A percentile compares a stretch with the other conserved stretches of the same genome.
These are phyloP conservation scores for Pleomassaria siparia DNA, from an alignment of 2,329 filamentous ascomycete species.

Conservation along the genomic window DNA sequence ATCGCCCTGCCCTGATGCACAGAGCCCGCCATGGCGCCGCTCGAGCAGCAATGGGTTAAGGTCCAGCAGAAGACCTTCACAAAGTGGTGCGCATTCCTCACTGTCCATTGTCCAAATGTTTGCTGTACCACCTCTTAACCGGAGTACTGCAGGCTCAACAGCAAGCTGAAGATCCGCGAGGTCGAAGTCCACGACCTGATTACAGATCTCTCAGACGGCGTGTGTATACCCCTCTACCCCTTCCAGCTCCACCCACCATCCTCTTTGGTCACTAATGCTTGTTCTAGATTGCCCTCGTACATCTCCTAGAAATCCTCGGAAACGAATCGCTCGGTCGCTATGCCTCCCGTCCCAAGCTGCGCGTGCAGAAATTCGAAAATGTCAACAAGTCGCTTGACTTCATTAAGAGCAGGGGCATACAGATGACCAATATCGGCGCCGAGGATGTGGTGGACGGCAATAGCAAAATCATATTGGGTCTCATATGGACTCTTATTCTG, in stretches of 20 bases:
- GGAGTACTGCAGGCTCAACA: constrained; percentile 74
- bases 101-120: constrained; percentile 9
- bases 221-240: constrained; percentile 53
- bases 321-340: constrained; percentile 94
- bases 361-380: constrained; percentile 97
- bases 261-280: not conserved
- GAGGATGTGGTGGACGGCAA: constrained; percentile 99
- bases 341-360: constrained; percentile 91
- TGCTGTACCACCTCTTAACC: constrained; percentile 24
- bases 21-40: constrained; percentile 44
- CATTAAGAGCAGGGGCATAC: constrained; percentile 85
- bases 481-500: constrained; percentile 98
- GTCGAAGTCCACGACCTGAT: constrained; percentile 86
- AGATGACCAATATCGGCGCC: constrained; percentile 97
- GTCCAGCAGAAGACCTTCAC: constrained; percentile 99
- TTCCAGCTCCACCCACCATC: constrained; percentile 13
- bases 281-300: constrained; percentile 82
- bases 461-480: constrained; percentile 91
- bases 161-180: constrained; percentile 78
- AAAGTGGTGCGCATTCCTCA: constrained; percentile 70
- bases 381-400: constrained; percentile 94
- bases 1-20: constrained; percentile 28
- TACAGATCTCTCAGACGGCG: constrained; percentile 87
- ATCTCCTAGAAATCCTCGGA: constrained; percentile 94
- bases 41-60: constrained; percentile 66